Conservation (phyloP, 805 yeast species). For the Teunomyces tritomae region DNA sequence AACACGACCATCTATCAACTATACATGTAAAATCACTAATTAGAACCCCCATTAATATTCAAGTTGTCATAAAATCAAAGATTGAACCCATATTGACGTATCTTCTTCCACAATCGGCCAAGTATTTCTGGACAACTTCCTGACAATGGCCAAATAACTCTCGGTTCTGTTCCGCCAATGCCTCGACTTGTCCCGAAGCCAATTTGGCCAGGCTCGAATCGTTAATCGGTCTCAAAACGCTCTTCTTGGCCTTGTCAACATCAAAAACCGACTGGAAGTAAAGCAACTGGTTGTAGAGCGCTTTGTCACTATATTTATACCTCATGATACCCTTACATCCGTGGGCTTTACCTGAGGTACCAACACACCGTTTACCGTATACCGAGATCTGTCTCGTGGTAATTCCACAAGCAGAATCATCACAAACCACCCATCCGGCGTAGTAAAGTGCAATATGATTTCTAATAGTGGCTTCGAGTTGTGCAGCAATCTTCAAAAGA, state of each 20-base stretch:
- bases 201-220: conserved; percentile 25
- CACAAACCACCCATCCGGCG: conserved; percentile 83
- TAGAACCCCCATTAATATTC: too few relatives aligned
- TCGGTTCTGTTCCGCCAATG: conserved; percentile 78
- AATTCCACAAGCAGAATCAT: conserved; percentile 77
- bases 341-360: conserved; percentile 55
- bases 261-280: conserved; percentile 80
- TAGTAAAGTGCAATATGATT: conserved; percentile 72
- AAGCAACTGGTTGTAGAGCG: conserved; percentile 79
- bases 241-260: conserved; percentile 67
- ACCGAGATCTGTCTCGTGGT: conserved; percentile 84
- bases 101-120: conserved; percentile 81
- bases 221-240: conserved; percentile 53
- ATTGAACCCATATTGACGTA: conserved; percentile 82
- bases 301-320: conserved; percentile 72
- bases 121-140: conserved; percentile 65
- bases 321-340: conserved; percentile 81
- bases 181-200: conserved; percentile 58
- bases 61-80: conserved; percentile 55
- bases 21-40: neutral
- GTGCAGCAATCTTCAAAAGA: conserved; percentile 58
- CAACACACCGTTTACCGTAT: conserved; percentile 83
- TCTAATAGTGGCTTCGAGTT: conserved; percentile 72
- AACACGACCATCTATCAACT: conserved; percentile 3
- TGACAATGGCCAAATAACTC: conserved; percentile 52